Evolutionary conservation across 768 basidiomycete genomes (phyloP), one percentile per base, ranked within the genome.

Genomic region (Butyriboletus loyo): DNA sequence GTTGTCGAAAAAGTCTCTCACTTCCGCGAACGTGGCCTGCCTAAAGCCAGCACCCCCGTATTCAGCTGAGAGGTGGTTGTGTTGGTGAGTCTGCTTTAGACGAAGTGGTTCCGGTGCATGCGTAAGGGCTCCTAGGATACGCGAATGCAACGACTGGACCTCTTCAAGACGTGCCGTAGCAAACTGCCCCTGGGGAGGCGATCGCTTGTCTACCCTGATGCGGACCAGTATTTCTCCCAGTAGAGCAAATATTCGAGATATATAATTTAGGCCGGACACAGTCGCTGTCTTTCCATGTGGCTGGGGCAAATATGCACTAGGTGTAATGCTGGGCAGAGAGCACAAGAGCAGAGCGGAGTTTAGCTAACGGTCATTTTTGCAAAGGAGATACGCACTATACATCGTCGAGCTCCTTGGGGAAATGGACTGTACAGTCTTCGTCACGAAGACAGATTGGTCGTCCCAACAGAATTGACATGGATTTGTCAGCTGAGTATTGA

Each of bases 1-100:
- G 61, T 95, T 90, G 58, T 92, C 86, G 66, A 95, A 96, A 66
- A 93, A 91, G 66, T 92, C 87, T 65, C 88, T 89, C 56, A 96
- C 86, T 70, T 93, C 89, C 3, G 85, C 86, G 57, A 92, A 90
- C 3, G 93, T 92, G 9, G 85, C 85, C 69, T 90, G 86, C 30
- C 85, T 76, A 75, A 90, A 93, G 11, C 83, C 84, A 32, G 83
- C 81, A 24, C 84, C 86, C 7, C 83, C 81, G 55, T 78, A 85
- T 55, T 88, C 87, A 13, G 77, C 71, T 6, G 81, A 77, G 42
- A 81, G 66, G 34, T 79, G 75, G 21, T 75, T 65, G 52, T 79
- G 79, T 27, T 72, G 66, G 54, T 76, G 77, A 10, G 75, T 68
- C 49, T 76, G 79, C 68, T 89, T 89, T 50, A 94, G 70, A 8